Evolutionary conservation across 2,329 filamentous ascomycete species (phyloP), one percentile per base, ranked within the genome.

Genomic region (Pseudocercospora crystallina): DNA sequence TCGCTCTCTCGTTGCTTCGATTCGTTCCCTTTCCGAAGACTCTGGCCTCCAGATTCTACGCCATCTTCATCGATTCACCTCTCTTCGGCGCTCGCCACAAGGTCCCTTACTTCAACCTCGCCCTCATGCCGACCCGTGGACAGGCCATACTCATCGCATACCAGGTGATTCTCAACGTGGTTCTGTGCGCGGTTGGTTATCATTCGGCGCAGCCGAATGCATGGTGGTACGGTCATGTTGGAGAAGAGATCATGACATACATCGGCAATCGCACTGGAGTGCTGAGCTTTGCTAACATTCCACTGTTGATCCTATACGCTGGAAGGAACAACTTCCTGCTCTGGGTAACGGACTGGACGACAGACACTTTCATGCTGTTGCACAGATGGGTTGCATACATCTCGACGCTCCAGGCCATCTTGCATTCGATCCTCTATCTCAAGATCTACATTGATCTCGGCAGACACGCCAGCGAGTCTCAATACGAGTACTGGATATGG

Each of bases 301-400:
- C 75, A 0, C 56, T 79, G 0, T 43, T 73, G 0, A 59, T 78
- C 11, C 66, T 80, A 2, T 78, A 73, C 44, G 67, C 72, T 0
- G 64, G 70, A 0, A 63, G 77, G 0, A 80, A 80, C 54, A 78
- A 75, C 47, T 20, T 79, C 3, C 66, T 78, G 0, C 67, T 79
- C 0, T 74, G 70, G 63, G 31, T 77, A 0, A 78, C 77, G 2
- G 69, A 75, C 55, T 79, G 76, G 76, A 71, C 67, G 1, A 72
- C 76, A 51, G 69, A 70, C 0, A 80, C 77, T 0, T 79, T 69
- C 44, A 52, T 79, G 2, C 58, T 79, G 0, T 64, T 79, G 0
- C 77, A 80, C 49, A 68, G 76, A 9, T 79, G 75, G 74, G 61
- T 76, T 1, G 76, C 75, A 1, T 61, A 69, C n/a, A 63, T 80